Evolutionary conservation across 1,284 basidiomycete species (phyloP).

Genomic region (Ganoderma leucocontextum): DNA sequence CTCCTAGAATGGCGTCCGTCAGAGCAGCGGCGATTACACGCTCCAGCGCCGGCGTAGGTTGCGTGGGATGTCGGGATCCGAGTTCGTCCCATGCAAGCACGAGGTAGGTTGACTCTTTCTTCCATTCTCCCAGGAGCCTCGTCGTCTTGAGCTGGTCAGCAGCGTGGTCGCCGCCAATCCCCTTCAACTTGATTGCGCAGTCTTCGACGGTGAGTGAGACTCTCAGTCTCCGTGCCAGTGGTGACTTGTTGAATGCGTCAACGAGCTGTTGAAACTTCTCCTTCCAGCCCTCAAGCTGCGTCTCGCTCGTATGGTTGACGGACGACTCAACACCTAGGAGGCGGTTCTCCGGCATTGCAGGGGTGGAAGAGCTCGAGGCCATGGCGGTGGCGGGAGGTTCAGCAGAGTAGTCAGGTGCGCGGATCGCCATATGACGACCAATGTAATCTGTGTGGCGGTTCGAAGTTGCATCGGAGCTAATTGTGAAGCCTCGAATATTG

Average conservation of each 20-base stretch:
- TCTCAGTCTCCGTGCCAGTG: neutral
- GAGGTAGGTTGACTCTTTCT: slow-evolving; percentile 11
- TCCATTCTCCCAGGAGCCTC: slow-evolving; percentile 27
- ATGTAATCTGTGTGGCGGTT: slow-evolving; percentile 35
- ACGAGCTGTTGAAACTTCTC: slow-evolving; percentile 16
- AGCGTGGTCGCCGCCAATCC: slow-evolving; percentile 32
- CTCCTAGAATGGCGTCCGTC: slow-evolving; percentile 21
- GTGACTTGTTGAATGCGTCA: slow-evolving; percentile 25
- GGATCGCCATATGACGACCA: slow-evolving; percentile 16
- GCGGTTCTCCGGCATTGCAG: neutral
- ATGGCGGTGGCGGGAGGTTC: too few species aligned
- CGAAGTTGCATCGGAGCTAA: slow-evolving; percentile 36
- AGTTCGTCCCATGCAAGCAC: slow-evolving; percentile 29
- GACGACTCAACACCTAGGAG: slow-evolving; percentile 35
- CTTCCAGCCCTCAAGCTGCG: slow-evolving; percentile 37
- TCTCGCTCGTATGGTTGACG: slow-evolving; percentile 38
- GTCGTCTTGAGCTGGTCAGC: slow-evolving; percentile 31
- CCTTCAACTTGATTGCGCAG: slow-evolving; percentile 31
- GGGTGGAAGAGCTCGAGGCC: neutral
- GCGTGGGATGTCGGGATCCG: neutral
- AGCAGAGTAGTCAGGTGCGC: too few species aligned
- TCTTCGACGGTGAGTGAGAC: slow-evolving; percentile 7
- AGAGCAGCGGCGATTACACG: neutral
- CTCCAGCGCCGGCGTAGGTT: slow-evolving; percentile 9
- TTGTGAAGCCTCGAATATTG: slow-evolving; percentile 17